A percentile compares a stretch with the other conserved stretches of the same genome.
phyloP scores from a whole-genome alignment of 2,329 filamentous ascomycete genomes.

The Macrophomina pseudophaseolina region DNA sequence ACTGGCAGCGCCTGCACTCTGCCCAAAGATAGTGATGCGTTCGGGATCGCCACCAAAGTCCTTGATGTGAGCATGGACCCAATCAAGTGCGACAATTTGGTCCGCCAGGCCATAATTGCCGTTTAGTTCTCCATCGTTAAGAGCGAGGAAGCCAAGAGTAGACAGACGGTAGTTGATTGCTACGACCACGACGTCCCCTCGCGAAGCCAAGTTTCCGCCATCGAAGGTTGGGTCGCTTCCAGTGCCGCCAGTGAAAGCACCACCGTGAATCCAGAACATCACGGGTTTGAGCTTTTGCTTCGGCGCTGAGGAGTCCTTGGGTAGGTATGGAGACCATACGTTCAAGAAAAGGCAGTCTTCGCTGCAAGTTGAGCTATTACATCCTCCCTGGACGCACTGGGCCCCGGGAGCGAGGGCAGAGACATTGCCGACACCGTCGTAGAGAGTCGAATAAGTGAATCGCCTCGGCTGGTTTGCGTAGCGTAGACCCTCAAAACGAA shows the following conservation, averaged over 20 bases:
- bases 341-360: conserved; percentile 55
- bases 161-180: conserved; percentile 51
- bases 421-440: conserved; percentile 39
- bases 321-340: conserved; percentile 46
- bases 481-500: conserved; percentile 58
- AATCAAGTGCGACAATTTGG: conserved; percentile 56
- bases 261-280: conserved; percentile 56
- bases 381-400: conserved; percentile 48
- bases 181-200: conserved; percentile 48
- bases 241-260: conserved; percentile 48
- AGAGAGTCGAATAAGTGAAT: conserved; percentile 52
- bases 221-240: conserved; percentile 47
- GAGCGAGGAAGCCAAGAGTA: conserved; percentile 42
- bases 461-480: conserved; percentile 53
- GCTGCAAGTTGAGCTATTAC: conserved; percentile 32
- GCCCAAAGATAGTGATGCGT: conserved; percentile 44
- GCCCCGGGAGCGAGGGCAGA: conserved; percentile 47
- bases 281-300: conserved; percentile 50
- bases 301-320: conserved; percentile 29
- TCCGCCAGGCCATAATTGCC: conserved; percentile 53
- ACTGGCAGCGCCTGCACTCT: conserved; percentile 34
- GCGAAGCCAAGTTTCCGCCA: conserved; percentile 26
- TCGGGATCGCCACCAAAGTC: conserved; percentile 48
- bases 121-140: conserved; percentile 55
- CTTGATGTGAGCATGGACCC: conserved; percentile 51